These are phyloP conservation scores for Sicyos edulis DNA, from an alignment of 306 rosid genomes.

Conservation along the genomic window DNA sequence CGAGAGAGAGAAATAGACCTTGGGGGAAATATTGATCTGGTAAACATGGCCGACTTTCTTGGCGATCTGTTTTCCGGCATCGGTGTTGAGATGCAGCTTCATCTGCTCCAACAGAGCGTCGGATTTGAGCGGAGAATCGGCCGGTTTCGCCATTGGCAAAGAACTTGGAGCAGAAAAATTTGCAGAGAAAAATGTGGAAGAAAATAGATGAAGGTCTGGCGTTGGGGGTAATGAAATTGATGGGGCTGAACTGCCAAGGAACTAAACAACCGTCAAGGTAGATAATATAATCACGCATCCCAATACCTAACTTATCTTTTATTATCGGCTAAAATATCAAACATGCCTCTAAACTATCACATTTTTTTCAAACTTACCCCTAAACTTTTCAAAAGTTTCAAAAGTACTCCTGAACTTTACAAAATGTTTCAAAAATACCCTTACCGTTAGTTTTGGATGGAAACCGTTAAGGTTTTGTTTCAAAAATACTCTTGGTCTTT, in stretches of 20 bases:
- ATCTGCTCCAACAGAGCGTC: slow-evolving; percentile 62
- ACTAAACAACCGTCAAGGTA: neutral
- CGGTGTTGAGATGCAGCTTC: slow-evolving; percentile 68
- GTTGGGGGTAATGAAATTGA: neutral
- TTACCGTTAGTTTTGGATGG: no score
- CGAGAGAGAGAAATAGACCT: slow-evolving; percentile 36
- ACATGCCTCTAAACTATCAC: no score
- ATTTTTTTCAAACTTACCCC: no score
- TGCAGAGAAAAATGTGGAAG: neutral
- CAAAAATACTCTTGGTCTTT: no score
- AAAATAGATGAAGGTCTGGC: neutral
- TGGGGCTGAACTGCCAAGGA: neutral
- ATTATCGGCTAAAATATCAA: no score
- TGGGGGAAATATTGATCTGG: slow-evolving; percentile 79
- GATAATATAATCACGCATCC: neutral
- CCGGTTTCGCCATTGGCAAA: slow-evolving; percentile 35
- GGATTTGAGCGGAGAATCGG: slow-evolving; percentile 43
- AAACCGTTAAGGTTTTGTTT: no score
- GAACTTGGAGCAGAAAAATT: neutral
- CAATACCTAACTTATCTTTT: neutral
- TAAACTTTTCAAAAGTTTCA: no score
- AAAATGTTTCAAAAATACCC: no score
- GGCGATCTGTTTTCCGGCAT: slow-evolving; percentile 54
- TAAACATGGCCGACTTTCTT: slow-evolving; percentile 64
- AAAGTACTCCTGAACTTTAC: no score